Conservation (phyloP, 179 eudicot genomes). For the Dionaea muscipula region DNA sequence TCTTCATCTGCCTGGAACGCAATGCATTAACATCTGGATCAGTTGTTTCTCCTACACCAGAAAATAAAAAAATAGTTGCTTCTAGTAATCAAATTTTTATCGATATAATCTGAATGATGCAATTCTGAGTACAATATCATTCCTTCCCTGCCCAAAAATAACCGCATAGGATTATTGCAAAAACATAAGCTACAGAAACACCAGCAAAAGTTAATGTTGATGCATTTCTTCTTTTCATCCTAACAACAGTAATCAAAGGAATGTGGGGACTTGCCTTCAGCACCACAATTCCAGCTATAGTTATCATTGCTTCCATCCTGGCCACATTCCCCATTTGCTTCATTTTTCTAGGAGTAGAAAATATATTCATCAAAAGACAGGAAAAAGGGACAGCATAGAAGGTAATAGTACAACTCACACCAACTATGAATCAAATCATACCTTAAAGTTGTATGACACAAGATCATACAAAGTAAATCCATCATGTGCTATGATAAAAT, state of each 20-base stretch:
- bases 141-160: no score
- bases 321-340: conserved; percentile 85
- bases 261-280: conserved; percentile 47
- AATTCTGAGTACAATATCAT: not conserved
- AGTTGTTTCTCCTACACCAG: conserved; percentile 64
- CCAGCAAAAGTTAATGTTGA: not conserved
- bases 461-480: conserved; percentile 96
- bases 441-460: conserved; percentile 89
- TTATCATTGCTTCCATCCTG: conserved; percentile 96
- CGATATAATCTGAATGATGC: not conserved
- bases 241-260: not conserved
- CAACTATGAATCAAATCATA: conserved; percentile 13
- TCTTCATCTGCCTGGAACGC: conserved; percentile 89
- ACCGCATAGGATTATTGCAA: no score
- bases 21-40: conserved; percentile 49
- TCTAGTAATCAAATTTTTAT: no score
- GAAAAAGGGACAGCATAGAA: conserved; percentile 8
- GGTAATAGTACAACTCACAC: not conserved
- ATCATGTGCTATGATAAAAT: conserved; percentile 92
- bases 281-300: conserved; percentile 94
- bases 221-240: no score
- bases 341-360: conserved; percentile 52
- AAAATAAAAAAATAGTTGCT: conserved; percentile 7
- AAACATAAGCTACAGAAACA: not conserved
- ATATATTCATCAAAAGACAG: no score